These are phyloP conservation scores for Chalciporus sphaerocephalus DNA, from an alignment of 768 basidiomycete genomes.

Conservation along the genomic window DNA sequence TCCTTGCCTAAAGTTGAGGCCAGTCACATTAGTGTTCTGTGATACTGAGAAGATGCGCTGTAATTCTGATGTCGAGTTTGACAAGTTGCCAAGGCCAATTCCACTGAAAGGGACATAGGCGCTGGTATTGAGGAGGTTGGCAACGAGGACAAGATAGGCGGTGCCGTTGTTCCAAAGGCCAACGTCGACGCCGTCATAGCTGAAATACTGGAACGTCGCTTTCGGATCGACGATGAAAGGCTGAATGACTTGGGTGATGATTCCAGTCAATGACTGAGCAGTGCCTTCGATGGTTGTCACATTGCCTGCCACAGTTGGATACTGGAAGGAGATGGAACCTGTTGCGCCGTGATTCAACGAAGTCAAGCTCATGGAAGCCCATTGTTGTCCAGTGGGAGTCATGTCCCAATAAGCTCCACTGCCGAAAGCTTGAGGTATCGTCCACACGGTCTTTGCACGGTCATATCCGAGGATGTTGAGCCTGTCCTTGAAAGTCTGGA, in stretches of 20 bases:
- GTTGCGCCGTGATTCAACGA: constrained; percentile 28
- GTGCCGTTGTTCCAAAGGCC: constrained; percentile 24
- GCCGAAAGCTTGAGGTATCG: constrained; percentile 76
- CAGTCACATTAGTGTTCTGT: constrained; percentile 18
- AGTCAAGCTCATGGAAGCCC: constrained; percentile 21
- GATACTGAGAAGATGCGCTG: constrained; percentile 9
- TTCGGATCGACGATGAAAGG: constrained; percentile 20
- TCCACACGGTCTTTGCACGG: constrained; percentile 66
- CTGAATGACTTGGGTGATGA: constrained; percentile 10
- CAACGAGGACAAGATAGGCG: constrained; percentile 19
- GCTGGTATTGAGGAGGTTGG: constrained; percentile 1
- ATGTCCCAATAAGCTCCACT: constrained; percentile 34
- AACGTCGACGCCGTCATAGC: constrained; percentile 19
- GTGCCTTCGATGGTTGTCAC: constrained; percentile 24
- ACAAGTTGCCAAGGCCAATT: constrained; percentile 15
- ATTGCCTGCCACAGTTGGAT: constrained; percentile 20
- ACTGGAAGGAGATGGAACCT: constrained; percentile 28
- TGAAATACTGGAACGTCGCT: constrained; percentile 7
- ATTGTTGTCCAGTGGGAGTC: constrained; percentile 28
- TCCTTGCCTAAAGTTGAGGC: constrained; percentile 13
- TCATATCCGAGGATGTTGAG: constrained; percentile 61
- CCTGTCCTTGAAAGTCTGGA: constrained; percentile 62
- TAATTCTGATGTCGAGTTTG: constrained; percentile 18
- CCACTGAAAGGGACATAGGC: constrained; percentile 16
- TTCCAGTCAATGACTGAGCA: not conserved